Evolutionary conservation across 169 alveolate species (phyloP).

Genomic region (Theileria luwenshuni): DNA sequence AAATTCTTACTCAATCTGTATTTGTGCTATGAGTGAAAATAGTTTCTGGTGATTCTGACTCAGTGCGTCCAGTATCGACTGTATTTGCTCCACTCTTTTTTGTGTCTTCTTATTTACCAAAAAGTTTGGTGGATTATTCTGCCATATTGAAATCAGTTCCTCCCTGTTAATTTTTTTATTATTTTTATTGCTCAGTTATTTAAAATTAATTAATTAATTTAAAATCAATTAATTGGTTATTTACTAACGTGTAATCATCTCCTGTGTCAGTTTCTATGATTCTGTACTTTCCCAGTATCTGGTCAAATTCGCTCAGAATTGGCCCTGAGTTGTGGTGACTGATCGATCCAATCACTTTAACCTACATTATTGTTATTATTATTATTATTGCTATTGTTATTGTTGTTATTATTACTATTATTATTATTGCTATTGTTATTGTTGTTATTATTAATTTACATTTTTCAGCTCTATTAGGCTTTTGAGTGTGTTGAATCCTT

Average conservation of each 20-base stretch:
- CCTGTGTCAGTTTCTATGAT: slow-evolving; percentile 34
- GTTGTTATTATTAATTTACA: slow-evolving; percentile 10
- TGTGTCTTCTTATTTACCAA: slow-evolving; percentile 34
- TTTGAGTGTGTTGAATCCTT: slow-evolving; percentile 18
- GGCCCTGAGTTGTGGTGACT: slow-evolving; percentile 45
- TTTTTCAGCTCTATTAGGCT: slow-evolving; percentile 3
- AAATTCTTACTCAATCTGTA: slow-evolving; percentile 66
- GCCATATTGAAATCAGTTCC: slow-evolving; percentile 63
- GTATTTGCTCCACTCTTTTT: slow-evolving; percentile 55
- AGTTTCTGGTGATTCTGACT: slow-evolving; percentile 75
- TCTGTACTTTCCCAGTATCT: slow-evolving; percentile 13
- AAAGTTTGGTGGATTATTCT: slow-evolving; percentile 51
- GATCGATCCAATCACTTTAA: slow-evolving; percentile 56
- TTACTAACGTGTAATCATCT: slow-evolving; percentile 56
- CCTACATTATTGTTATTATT: slow-evolving; percentile 20
- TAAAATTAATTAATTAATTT: too few relatives aligned
- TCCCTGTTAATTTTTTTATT: slow-evolving; percentile 22
- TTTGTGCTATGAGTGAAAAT: slow-evolving; percentile 72
- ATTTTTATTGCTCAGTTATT: too few relatives aligned
- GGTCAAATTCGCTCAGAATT: slow-evolving; percentile 16
- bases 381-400: background rate
- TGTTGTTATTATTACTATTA: background rate
- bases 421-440: background rate
- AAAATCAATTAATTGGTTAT: too few relatives aligned
- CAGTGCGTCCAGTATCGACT: slow-evolving; percentile 70